Base-by-base conservation (phyloP, 2,329 filamentous ascomycete genomes). In the Chaetomiaceae sp. region DNA sequence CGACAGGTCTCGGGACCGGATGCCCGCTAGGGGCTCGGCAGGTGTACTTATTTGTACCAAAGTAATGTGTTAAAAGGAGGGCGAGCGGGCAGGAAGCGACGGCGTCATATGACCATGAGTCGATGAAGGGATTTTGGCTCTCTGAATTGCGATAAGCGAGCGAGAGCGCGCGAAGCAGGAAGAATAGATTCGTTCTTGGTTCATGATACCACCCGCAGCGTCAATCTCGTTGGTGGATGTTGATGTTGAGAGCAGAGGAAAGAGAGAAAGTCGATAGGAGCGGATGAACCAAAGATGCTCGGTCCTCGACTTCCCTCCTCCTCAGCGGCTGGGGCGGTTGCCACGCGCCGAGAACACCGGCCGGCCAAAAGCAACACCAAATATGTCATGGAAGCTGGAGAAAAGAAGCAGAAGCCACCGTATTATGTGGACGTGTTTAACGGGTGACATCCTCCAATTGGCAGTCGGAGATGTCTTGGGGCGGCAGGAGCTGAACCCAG, bases 21-120 rank as follows among this genome's bases (percentile, higher is more conserved):
- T 22, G 14, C 45, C 7, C 24, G 29, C 10, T 17, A n/a, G 36
- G 18, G 18, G 11, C 11, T 26, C 17, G 30, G 36, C 41, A 45
- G n/a, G 26, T 49, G 47, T 49, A 49, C 33, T 34, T 36, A 14
- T 42, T 45, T 36, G 37, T n/a, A 32, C 14, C 29, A n/a, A 32
- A 42, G 38, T 49, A 49, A 45, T 45, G 47, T 45, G 15, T 45
- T 42, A 33, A 38, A 38, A 36, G 18, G 20, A 17, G 34, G 8
- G 20, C 19, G 14, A 11, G 14, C 14, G 37, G 22, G 33, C 5
- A 27, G 29, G 29, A 29, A n/a, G 20, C 14, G 43, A 50, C 17
- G 44, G 43, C 19, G n/a, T n/a, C n/a, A n/a, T 44, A 44, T 38
- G 43, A 36, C 32, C 11, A 46, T 46, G 43, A 46, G 43, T 33